Percentiles rank a stretch among this genome's conserved stretches.
phyloP scores from a whole-genome alignment of 768 basidiomycete species.

The Hericium alpestre region DNA sequence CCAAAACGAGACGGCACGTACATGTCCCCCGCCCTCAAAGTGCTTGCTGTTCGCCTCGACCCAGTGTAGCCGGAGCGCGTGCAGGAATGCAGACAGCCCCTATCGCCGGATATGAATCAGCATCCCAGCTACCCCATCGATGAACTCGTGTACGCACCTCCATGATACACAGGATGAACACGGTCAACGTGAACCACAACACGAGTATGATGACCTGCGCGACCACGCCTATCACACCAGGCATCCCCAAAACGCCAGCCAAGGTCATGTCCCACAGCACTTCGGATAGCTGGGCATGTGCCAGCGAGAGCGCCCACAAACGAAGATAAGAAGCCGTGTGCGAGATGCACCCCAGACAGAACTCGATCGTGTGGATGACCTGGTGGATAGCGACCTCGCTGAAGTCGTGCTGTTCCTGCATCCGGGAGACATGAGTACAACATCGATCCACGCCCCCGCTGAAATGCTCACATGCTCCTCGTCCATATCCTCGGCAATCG shows the following conservation, averaged over 20 bases:
- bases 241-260: conserved; percentile 45
- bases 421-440: conserved; percentile 6
- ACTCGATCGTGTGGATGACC: conserved; percentile 97
- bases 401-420: conserved; percentile 79
- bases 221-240: conserved; percentile 46
- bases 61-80: conserved; percentile 95
- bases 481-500: conserved; percentile 60
- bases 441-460: conserved; percentile 5
- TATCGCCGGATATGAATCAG: conserved; percentile 20
- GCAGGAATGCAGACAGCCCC: conserved; percentile 93
- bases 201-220: conserved; percentile 36
- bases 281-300: conserved; percentile 94
- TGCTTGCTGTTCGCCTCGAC: conserved; percentile 98
- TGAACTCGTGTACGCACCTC: conserved; percentile 52
- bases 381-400: conserved; percentile 94
- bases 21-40: conserved; percentile 82
- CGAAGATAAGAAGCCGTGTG: conserved; percentile 92
- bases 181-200: conserved; percentile 74
- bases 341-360: conserved; percentile 97
- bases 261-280: conserved; percentile 89
- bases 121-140: conserved; percentile 14
- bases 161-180: conserved; percentile 83
- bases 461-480: conserved; percentile 60
- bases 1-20: conserved; percentile 32
- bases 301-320: conserved; percentile 94